phyloP scores from a whole-genome alignment of 23 red algal species.

The Chondrus crispus region DNA sequence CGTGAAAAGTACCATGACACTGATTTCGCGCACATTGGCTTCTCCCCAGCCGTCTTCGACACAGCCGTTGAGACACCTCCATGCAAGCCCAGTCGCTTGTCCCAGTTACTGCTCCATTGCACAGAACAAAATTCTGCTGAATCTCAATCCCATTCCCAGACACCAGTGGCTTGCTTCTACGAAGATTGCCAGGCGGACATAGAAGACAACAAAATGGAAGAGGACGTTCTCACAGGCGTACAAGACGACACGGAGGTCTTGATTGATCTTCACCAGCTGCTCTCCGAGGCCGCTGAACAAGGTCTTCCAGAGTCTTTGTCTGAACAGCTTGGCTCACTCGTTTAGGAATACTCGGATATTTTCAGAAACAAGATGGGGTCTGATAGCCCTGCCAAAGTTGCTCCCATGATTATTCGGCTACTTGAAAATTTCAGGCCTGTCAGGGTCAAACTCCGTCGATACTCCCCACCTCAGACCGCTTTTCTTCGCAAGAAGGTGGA shows the following conservation, averaged over 20 bases:
- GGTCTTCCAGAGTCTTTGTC: neutral
- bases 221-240: neutral
- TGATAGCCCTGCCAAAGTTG: neutral
- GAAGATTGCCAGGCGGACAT: neutral
- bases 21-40: neutral
- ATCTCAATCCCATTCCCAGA: no score
- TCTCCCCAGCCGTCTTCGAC: neutral
- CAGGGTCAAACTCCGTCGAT: neutral
- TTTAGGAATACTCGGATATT: neutral
- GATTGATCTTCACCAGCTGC: neutral
- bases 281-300: neutral
- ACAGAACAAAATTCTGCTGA: no score
- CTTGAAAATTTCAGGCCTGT: neutral
- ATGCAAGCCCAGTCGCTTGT: neutral
- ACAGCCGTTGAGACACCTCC: neutral
- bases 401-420: neutral
- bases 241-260: neutral
- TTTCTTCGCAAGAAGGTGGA: conserved; percentile 5
- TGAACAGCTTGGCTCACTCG: neutral
- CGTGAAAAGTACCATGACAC: neutral
- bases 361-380: neutral
- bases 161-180: no score
- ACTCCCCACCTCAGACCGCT: neutral
- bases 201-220: neutral
- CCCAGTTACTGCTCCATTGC: neutral